Base-by-base conservation (phyloP, 495 filamentous ascomycete species). In the Monascus purpureus region DNA sequence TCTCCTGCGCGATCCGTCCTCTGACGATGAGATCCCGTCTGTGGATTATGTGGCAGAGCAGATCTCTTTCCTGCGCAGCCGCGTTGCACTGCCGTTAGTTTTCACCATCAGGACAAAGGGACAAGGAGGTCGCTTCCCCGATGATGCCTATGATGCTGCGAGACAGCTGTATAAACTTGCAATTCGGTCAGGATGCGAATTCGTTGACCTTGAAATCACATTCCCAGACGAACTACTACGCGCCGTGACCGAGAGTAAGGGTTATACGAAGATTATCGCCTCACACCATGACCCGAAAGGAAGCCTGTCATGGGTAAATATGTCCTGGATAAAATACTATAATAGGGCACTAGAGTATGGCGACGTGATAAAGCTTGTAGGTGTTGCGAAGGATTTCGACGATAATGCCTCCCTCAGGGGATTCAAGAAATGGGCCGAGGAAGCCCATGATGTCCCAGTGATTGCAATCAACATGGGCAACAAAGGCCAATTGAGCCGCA, bases 401-500 rank as follows among this genome's bases (percentile, higher is more conserved):
- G 86, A 95, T 56, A 99, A 99, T 55, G 83, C 77, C 37, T 73
- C 74, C 25, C 71, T 99, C 13, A 70, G 74, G 41, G 73, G 73
- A 33, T 99, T 96, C 72, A 85, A 80, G 59, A 61, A 61, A 20
- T 80, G 71, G 70, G 82, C 83, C 39, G 64, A 68, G 20, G 55
- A 69, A 17, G 67, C 74, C 0, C 81, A 93, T 46, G 65, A 79
- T 20, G 72, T 70, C 7, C 90, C 84, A 3, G 48, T 96, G 40
- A 95, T 99, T 46, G 85, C 83, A 2, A 77, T 99, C 57, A 96
- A 99, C 58, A 96, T 96, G 87, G 88, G 92, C 22, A 64, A 73
- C 13, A 61, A 70, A 18, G 90, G 90, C 14, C 87, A 94, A 52
- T 73, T 95, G 11, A 92, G 83, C 48, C 72, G 90, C 19, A 77